These are phyloP conservation scores for Aspergillus transmontanensis DNA, from an alignment of 2,329 filamentous ascomycete species.

Conservation along the genomic window DNA sequence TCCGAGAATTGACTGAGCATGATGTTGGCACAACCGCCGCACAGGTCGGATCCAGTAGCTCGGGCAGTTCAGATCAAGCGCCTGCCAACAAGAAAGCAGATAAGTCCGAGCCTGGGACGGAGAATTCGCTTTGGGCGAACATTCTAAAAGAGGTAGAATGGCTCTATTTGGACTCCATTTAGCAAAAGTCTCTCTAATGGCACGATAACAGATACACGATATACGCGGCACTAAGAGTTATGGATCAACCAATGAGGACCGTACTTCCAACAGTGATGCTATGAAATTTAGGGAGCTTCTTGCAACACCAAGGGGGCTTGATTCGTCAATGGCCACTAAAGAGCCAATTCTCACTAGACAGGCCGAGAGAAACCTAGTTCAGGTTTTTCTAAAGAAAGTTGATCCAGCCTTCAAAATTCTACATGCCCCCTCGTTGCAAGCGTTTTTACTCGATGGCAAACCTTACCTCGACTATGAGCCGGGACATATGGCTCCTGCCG, in stretches of 20 bases:
- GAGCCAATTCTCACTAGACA: not conserved
- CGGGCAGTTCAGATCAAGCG: not conserved
- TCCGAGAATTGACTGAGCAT: constrained; percentile 12
- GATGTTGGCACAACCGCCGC: constrained; percentile 5
- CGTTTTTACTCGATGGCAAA: constrained; percentile 27
- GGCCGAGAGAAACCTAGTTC: constrained; percentile 19
- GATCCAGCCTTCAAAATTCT: constrained; percentile 37
- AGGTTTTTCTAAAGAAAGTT: constrained; percentile 30
- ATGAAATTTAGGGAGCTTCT: constrained; percentile 13
- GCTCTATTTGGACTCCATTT: not conserved
- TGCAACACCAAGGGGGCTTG: constrained; percentile 15
- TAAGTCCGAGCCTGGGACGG: not conserved
- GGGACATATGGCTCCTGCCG: constrained; percentile 28
- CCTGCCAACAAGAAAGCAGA: not conserved
- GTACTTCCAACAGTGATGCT: not conserved
- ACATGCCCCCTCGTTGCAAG: constrained; percentile 31
- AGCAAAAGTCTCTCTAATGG: constrained; percentile 1
- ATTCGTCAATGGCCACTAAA: constrained; percentile 12
- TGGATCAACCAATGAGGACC: not conserved
- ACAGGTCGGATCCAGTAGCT: not conserved
- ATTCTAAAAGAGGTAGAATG: constrained; percentile 28
- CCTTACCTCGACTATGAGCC: constrained; percentile 34
- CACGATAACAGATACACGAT: constrained; percentile 1
- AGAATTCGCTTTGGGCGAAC: constrained; percentile 28
- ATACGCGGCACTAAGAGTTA: not conserved